Evolutionary conservation across 1,284 basidiomycete species (phyloP).

Genomic region (Vanrija pseudolonga): DNA sequence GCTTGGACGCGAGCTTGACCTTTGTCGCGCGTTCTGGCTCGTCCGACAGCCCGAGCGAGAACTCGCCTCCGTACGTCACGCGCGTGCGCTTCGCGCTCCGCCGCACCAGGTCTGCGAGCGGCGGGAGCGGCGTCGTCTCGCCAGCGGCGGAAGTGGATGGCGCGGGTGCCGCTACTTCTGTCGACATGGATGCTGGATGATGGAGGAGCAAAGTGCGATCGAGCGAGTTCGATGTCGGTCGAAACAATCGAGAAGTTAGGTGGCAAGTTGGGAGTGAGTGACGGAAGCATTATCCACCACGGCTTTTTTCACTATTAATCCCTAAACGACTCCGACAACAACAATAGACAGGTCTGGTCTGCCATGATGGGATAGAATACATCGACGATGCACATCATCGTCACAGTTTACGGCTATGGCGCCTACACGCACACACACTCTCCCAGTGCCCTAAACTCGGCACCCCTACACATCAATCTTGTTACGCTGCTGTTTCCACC

Average conservation of each 20-base stretch:
- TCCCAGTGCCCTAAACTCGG: not conserved
- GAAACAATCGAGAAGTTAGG: not conserved
- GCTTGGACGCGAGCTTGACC: slow-evolving; percentile 61
- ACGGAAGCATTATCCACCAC: too few relatives aligned
- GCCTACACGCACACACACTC: not conserved
- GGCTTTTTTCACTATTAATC: too few relatives aligned
- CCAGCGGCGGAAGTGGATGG: not conserved
- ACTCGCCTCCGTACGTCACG: slow-evolving; percentile 46
- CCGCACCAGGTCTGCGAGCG: slow-evolving; percentile 46
- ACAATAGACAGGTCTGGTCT: too few relatives aligned
- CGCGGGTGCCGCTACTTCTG: slow-evolving; percentile 32
- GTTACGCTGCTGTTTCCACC: slow-evolving; percentile 36
- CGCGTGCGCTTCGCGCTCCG: slow-evolving; percentile 50
- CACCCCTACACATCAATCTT: slow-evolving; percentile 31
- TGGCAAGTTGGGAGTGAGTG: too few relatives aligned
- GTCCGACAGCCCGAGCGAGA: slow-evolving; percentile 29
- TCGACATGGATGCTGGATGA: slow-evolving; percentile 17
- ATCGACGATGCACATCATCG: too few relatives aligned
- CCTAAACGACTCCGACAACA: too few relatives aligned
- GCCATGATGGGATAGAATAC: too few relatives aligned
- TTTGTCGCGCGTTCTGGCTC: slow-evolving; percentile 48
- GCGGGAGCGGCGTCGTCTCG: slow-evolving; percentile 21
- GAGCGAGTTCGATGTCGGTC: not conserved
- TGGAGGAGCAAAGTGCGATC: not conserved
- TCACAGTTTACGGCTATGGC: too few relatives aligned